Conservation (phyloP, 768 basidiomycete species). For the Auricularia sp. region DNA sequence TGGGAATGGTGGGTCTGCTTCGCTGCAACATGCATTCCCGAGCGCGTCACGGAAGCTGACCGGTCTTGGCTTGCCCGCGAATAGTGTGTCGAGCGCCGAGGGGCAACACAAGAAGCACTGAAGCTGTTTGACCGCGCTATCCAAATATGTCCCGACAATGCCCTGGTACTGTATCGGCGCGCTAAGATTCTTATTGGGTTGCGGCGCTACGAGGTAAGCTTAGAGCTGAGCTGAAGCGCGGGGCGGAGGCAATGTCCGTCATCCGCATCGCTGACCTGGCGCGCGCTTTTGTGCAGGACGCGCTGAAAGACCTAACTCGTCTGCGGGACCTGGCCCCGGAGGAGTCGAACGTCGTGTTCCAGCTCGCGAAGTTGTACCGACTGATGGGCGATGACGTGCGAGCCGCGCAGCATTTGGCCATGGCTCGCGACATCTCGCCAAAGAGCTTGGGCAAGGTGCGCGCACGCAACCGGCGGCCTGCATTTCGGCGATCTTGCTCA, state of each 20-base stretch:
- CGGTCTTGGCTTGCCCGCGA: slow-evolving; percentile 11
- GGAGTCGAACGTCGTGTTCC: slow-evolving; percentile 94
- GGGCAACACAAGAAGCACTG: slow-evolving; percentile 66
- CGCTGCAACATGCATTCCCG: background rate
- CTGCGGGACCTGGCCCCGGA: slow-evolving; percentile 79
- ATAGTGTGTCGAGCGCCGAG: slow-evolving; percentile 84
- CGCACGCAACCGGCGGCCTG: background rate
- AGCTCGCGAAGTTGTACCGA: slow-evolving; percentile 87
- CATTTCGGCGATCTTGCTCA: background rate
- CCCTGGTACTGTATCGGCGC: slow-evolving; percentile 87
- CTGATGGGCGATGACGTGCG: slow-evolving; percentile 67
- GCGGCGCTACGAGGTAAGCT: slow-evolving; percentile 64
- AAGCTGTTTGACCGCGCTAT: slow-evolving; percentile 75
- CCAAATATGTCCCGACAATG: slow-evolving; percentile 71
- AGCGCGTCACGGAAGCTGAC: background rate
- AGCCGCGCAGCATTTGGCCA: slow-evolving; percentile 75
- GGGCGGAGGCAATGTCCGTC: background rate
- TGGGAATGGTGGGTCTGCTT: slow-evolving; percentile 73
- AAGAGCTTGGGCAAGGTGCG: slow-evolving; percentile 63
- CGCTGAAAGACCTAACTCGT: slow-evolving; percentile 69
- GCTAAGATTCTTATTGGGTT: slow-evolving; percentile 83
- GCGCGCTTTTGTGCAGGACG: slow-evolving; percentile 42
- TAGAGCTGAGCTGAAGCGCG: slow-evolving; percentile 5
- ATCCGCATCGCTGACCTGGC: slow-evolving; percentile 10
- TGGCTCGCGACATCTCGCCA: slow-evolving; percentile 89